Evolutionary conservation across 441 rosid genomes (phyloP).

Genomic region (Omphalea diandra): DNA sequence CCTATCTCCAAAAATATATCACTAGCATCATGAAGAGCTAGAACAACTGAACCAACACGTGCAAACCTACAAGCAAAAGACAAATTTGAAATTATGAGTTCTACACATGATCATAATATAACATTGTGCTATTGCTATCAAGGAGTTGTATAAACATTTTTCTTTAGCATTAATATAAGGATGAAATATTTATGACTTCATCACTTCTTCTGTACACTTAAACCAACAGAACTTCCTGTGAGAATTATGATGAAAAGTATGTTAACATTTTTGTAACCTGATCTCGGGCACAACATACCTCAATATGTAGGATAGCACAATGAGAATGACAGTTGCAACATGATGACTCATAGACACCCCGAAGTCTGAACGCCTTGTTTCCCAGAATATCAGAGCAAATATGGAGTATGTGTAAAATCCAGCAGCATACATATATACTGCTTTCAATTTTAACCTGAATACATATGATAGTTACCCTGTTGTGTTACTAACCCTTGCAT

Average conservation of each 20-base stretch:
- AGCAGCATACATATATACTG: conserved; percentile 74
- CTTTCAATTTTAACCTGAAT: conserved; percentile 72
- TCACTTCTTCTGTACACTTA: too few species aligned
- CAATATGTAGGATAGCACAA: conserved; percentile 70
- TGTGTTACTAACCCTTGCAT: neutral
- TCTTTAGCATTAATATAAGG: too few species aligned
- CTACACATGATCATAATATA: too few species aligned
- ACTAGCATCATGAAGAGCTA: conserved; percentile 88
- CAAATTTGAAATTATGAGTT: too few species aligned
- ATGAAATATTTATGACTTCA: too few species aligned
- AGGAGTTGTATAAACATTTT: too few species aligned
- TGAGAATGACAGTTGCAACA: conserved; percentile 63
- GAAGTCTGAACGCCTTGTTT: conserved; percentile 88
- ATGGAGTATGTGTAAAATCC: conserved; percentile 93
- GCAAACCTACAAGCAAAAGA: conserved; percentile 56
- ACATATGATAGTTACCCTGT: too few species aligned
- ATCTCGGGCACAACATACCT: conserved; percentile 41
- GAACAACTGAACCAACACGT: conserved; percentile 76
- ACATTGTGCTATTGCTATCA: too few species aligned
- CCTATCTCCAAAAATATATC: conserved; percentile 87
- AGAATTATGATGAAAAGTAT: too few species aligned
- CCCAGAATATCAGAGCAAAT: conserved; percentile 90
- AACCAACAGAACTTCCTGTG: too few species aligned
- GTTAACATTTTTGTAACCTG: too few species aligned
- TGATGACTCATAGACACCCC: conserved; percentile 91